phyloP scores from a whole-genome alignment of 768 basidiomycete genomes.

The Leucogyrophana mollusca region DNA sequence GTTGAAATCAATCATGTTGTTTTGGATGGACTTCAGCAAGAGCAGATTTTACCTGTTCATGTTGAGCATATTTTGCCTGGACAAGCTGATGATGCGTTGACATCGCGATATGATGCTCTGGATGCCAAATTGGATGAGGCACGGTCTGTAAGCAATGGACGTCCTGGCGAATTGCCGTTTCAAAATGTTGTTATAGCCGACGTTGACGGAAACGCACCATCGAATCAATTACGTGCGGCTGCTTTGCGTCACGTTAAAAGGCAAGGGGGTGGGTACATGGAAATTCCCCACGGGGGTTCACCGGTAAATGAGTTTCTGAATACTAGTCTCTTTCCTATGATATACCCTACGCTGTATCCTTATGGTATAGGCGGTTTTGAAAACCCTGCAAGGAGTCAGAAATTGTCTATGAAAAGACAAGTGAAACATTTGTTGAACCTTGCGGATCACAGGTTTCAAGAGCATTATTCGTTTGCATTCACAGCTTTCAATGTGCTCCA shows the following conservation, averaged over 20 bases:
- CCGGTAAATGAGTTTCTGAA: conserved; percentile 38
- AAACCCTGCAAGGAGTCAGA: conserved; percentile 14
- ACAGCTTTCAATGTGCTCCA: conserved; percentile 42
- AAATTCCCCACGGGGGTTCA: conserved; percentile 29
- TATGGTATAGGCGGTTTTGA: conserved; percentile 44
- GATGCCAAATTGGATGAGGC: too few relatives aligned
- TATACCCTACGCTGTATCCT: conserved; percentile 44
- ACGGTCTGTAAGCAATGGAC: too few relatives aligned
- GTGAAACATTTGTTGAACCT: conserved; percentile 31
- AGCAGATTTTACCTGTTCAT: conserved; percentile 25
- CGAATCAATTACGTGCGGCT: conserved; percentile 29
- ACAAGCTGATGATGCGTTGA: conserved; percentile 9
- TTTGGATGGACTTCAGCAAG: conserved; percentile 15
- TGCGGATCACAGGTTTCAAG: conserved; percentile 31
- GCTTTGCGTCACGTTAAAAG: conserved; percentile 32
- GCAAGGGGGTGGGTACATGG: conserved; percentile 22
- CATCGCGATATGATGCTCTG: conserved; percentile 14
- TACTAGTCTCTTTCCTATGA: conserved; percentile 35
- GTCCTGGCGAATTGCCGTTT: too few relatives aligned
- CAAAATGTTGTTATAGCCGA: conserved; percentile 30
- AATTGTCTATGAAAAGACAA: conserved; percentile 32
- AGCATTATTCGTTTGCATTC: conserved; percentile 42
- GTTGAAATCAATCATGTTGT: conserved; percentile 22
- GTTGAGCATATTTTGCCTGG: conserved; percentile 21
- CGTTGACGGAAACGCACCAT: conserved; percentile 23